phyloP scores from a whole-genome alignment of 768 basidiomycete species.

The Tephrocybe rancida region DNA sequence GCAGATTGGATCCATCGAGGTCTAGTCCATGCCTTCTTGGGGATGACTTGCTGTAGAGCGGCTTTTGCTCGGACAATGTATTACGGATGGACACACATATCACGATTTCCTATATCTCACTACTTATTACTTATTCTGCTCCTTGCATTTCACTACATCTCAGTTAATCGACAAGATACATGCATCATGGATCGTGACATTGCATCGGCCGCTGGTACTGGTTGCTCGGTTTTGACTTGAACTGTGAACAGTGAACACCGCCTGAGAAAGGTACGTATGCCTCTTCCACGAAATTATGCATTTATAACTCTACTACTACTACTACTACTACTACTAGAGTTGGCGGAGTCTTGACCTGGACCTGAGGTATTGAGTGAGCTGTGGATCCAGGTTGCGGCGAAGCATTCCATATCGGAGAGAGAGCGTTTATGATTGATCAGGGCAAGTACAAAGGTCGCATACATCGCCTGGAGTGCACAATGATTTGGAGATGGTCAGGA shows the following conservation, averaged over 20 bases:
- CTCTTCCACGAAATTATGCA: too few species aligned
- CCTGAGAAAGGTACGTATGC: too few species aligned
- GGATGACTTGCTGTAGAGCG: background rate
- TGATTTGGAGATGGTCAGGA: background rate
- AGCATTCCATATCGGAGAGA: constrained; percentile 9
- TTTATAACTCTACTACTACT: too few species aligned
- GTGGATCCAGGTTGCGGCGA: too few species aligned
- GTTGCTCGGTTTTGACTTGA: too few species aligned
- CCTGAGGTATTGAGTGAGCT: too few species aligned
- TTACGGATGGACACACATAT: constrained; percentile 7
- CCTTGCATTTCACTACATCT: background rate
- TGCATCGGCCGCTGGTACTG: too few species aligned
- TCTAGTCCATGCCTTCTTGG: background rate
- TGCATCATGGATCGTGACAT: too few species aligned
- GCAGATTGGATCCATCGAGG: background rate
- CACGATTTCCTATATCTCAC: background rate
- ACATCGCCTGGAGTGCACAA: constrained; percentile 8
- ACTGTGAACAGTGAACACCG: too few species aligned
- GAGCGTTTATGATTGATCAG: constrained; percentile 8
- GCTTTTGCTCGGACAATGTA: constrained; percentile 5
- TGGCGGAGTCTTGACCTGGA: too few species aligned
- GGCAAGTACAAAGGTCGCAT: constrained; percentile 1
- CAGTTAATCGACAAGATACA: background rate
- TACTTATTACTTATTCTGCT: background rate
- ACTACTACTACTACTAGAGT: too few species aligned